Base-by-base conservation (phyloP, 139 green algal genomes). In the Chlorella ohadii region DNA sequence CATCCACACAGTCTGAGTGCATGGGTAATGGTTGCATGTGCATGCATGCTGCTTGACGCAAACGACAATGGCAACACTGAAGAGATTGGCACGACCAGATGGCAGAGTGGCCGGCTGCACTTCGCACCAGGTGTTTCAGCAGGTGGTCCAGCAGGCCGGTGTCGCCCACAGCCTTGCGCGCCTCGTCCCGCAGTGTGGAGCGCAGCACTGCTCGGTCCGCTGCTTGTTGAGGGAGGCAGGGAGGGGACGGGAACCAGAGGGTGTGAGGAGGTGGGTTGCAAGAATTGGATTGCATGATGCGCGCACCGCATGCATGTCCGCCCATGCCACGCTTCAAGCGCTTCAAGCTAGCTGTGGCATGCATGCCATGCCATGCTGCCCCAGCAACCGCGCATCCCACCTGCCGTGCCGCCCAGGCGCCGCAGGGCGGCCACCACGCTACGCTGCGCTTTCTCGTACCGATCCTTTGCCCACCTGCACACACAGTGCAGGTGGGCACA, bases 91-190 rank as follows among this genome's bases (percentile, higher is more conserved):
- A n/a, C n/a, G n/a, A n/a, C n/a, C n/a, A n/a, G n/a, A n/a, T n/a
- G n/a, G n/a, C n/a, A n/a, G n/a, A n/a, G n/a, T n/a, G n/a, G n/a
- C n/a, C n/a, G n/a, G n/a, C n/a, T n/a, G n/a, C n/a, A n/a, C n/a
- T n/a, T 0, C 74, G 25, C n/a, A 84, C 65, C 78, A 93, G 83
- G 82, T 94, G 91, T 57, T 94, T 94, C 39, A 94, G 88, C 82
- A 94, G 63, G 81, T 94, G 91, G 86, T 94, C 91, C 72, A 94
- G 86, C 74, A 94, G 84, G 0, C 91, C 91, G 17, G 89, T 94
- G 85, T 94, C 91, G 5, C 91, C 91, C 19, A 94, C 87, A 17
- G 80, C 61, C 71, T 84, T 91, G 71, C 91, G 85, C 6, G 91
- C 91, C 82, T 93, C 90, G 19, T 94, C 91, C 17, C 91, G 72